Evolutionary conservation across 257 asterid species (phyloP).

Genomic region (Ligustrum vulgare): DNA sequence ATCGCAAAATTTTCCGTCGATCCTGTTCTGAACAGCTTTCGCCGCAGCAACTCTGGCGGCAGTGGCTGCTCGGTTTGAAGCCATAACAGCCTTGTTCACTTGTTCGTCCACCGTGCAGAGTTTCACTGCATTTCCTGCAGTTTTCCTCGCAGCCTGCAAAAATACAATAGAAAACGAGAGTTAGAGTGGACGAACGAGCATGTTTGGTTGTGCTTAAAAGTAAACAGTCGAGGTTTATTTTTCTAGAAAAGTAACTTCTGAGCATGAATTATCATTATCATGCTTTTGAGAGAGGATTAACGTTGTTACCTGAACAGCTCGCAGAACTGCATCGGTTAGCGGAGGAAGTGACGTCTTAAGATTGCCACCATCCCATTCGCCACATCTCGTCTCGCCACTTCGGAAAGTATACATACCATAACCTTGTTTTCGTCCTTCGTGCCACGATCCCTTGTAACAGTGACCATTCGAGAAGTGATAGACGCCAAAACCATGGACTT

Average conservation of each 20-base stretch:
- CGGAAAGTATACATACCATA: slow-evolving; percentile 74
- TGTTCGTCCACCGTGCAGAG: slow-evolving; percentile 58
- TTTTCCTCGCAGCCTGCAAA: slow-evolving; percentile 68
- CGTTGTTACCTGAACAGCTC: slow-evolving; percentile 62
- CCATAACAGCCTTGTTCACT: slow-evolving; percentile 66
- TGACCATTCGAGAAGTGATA: slow-evolving; percentile 85
- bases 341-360: slow-evolving; percentile 47
- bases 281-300: not conserved
- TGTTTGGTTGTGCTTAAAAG: not conserved
- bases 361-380: slow-evolving; percentile 78
- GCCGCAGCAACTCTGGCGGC: slow-evolving; percentile 69
- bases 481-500: slow-evolving; percentile 83
- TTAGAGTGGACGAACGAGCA: not conserved
- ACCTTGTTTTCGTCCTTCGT: slow-evolving; percentile 91
- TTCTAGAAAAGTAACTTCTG: not conserved
- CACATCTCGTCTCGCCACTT: slow-evolving; percentile 57
- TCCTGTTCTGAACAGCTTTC: slow-evolving; percentile 54
- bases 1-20: slow-evolving; percentile 45
- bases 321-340: slow-evolving; percentile 44
- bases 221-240: not conserved
- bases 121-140: slow-evolving; percentile 59
- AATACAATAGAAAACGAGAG: not conserved
- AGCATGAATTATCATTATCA: too few species aligned
- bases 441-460: slow-evolving; percentile 93
- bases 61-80: slow-evolving; percentile 63